Base-by-base conservation (phyloP, 345 rosid genomes). In the Eutrema heterophyllum region DNA sequence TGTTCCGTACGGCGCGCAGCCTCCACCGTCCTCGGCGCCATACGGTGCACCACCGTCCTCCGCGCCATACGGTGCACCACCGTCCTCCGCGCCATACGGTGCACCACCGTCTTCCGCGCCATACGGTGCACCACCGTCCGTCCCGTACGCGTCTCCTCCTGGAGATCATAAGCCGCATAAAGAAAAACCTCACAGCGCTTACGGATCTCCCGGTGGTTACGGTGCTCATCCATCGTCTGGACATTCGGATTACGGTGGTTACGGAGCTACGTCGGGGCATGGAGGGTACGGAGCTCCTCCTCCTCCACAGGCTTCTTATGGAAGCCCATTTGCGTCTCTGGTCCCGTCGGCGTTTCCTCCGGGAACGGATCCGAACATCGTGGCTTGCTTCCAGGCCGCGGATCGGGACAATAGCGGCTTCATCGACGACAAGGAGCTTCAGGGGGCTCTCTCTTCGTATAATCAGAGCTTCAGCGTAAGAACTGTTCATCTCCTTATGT, bases 401-500 rank as follows among this genome's bases (percentile, higher is more conserved):
- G 97, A 92, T 79, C 88, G 77, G 77, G 99, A 95, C 72, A 81
- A 89, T 13, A 95, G 99, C 74, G 97, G 97, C 0, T 71, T 89
- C 39, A 90, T 92, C 73, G 97, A 95, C 51, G 99, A 95, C 18
- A 89, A 84, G 66, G 99, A 95, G 79, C 82, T 92, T 54, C 97
- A 95, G 81, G 83, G 86, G 50, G 99, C 97, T 27, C 84, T 95
- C 8, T 88, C 99, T 40, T 72, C 88, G 21, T 92, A 91, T 45
- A 81, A 78, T 33, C 97, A 95, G 84, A 85, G 83, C 74, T 95
- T 92, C 86, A 91, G 99, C 77, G 16, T 95, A 67, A 84, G 97
- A 62, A 92, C 97, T 12, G 93, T 95, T 76, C 93, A 75, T 68
- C 93, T 95, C 70, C 87, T 92, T 60, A 92, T 95, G 89, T 95